These are phyloP conservation scores for Strobilomyces echinocephalus DNA, from an alignment of 768 basidiomycete species.

Conservation along the genomic window DNA sequence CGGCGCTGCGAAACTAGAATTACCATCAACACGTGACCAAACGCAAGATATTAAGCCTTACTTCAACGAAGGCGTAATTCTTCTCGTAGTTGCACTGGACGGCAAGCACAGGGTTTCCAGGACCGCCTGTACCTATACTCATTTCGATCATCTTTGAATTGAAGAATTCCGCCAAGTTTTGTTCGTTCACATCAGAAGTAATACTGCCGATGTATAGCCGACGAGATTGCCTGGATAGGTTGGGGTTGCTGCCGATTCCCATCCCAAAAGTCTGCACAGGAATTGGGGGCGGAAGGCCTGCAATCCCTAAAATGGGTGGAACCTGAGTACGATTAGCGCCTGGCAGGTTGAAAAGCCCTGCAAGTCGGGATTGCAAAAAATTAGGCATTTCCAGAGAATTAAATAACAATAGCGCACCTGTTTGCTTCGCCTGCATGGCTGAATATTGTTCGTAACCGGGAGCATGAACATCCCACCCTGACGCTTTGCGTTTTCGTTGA, in stretches of 20 bases:
- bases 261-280: slow-evolving; percentile 82
- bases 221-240: slow-evolving; percentile 88
- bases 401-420: slow-evolving; percentile 49
- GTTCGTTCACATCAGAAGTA: slow-evolving; percentile 90
- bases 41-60: slow-evolving; percentile 32
- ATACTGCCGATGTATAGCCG: slow-evolving; percentile 97
- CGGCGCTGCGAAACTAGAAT: slow-evolving; percentile 90
- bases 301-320: slow-evolving; percentile 74
- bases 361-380: slow-evolving; percentile 13
- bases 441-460: slow-evolving; percentile 94
- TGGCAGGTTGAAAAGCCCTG: slow-evolving; percentile 94
- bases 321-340: slow-evolving; percentile 89
- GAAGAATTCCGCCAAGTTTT: slow-evolving; percentile 90
- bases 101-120: slow-evolving; percentile 86
- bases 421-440: slow-evolving; percentile 97
- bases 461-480: slow-evolving; percentile 95
- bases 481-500: slow-evolving; percentile 83
- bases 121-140: slow-evolving; percentile 75
- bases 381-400: neutral
- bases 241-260: slow-evolving; percentile 83
- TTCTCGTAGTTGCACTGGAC: slow-evolving; percentile 99
- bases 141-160: slow-evolving; percentile 94
- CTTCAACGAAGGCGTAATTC: slow-evolving; percentile 98
- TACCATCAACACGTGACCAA: slow-evolving; percentile 4
- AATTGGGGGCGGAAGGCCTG: slow-evolving; percentile 78